Percentiles rank a stretch among this genome's conserved stretches.
Conservation (phyloP, 192 early-diverging fungal genomes). For the Hyaloraphidium curvatum region DNA sequence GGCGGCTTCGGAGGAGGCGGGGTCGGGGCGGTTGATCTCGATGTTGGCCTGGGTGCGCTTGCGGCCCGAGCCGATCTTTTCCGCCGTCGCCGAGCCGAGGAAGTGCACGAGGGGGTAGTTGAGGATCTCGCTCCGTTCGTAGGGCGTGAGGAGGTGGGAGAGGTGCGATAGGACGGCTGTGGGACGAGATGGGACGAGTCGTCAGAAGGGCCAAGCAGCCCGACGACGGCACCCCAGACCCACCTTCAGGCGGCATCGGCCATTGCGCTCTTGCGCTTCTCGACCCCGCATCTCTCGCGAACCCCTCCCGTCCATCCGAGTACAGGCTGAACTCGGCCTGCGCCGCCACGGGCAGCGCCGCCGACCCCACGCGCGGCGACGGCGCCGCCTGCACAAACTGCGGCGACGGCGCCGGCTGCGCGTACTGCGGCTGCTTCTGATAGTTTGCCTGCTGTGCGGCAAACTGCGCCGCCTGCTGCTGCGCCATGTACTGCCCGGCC, state of each 20-base stretch:
- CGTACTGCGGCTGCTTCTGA: too few species aligned
- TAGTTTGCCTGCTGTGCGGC: too few species aligned
- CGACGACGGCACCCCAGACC: background rate
- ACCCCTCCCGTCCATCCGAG: conserved; percentile 48
- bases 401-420: too few species aligned
- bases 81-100: conserved; percentile 44
- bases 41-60: conserved; percentile 37
- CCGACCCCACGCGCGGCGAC: too few species aligned
- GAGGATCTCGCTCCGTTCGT: conserved; percentile 74
- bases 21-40: conserved; percentile 32
- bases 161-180: background rate
- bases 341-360: conserved; percentile 29
- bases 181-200: background rate
- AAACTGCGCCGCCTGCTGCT: too few species aligned
- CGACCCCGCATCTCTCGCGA: too few species aligned
- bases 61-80: conserved; percentile 36
- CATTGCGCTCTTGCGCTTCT: too few species aligned
- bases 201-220: background rate
- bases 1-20: conserved; percentile 12
- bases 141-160: conserved; percentile 35
- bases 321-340: conserved; percentile 40
- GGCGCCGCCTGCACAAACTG: too few species aligned
- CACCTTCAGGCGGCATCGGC: too few species aligned
- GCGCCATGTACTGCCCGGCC: too few species aligned
- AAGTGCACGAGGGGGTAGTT: conserved; percentile 72